Conservation (phyloP, 345 rosid genomes). For the Kernera saxatilis region DNA sequence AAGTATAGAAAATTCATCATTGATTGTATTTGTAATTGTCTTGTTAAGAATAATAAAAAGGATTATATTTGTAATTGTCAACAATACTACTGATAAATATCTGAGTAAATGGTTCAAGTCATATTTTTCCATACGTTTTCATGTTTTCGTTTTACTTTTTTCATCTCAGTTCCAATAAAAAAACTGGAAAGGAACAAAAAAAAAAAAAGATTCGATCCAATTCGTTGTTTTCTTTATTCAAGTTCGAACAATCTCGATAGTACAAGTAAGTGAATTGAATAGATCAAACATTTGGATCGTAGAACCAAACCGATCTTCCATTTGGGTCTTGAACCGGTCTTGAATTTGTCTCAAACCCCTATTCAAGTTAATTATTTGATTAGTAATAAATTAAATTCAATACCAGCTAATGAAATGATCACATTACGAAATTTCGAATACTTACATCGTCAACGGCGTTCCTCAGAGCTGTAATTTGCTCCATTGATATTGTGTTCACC, state of each 20-base stretch:
- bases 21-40: no score
- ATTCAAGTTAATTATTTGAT: background rate
- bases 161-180: no score
- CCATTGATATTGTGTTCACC: conserved; percentile 65
- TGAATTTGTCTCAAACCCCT: conserved; percentile 63
- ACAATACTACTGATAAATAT: no score
- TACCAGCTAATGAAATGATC: background rate
- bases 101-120: no score
- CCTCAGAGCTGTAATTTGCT: conserved; percentile 46
- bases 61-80: no score
- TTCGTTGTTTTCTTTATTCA: background rate
- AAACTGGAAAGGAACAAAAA: no score
- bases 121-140: no score
- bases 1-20: no score
- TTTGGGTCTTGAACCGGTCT: conserved; percentile 52
- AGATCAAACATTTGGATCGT: conserved; percentile 26
- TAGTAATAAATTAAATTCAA: background rate
- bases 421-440: background rate
- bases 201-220: background rate
- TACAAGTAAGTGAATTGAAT: background rate
- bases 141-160: no score
- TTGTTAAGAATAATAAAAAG: no score
- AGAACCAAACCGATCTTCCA: conserved; percentile 40
- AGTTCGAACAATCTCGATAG: background rate
- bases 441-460: conserved; percentile 63